Conservation (phyloP, 129 eudicot genomes). For the Centella asiatica region DNA sequence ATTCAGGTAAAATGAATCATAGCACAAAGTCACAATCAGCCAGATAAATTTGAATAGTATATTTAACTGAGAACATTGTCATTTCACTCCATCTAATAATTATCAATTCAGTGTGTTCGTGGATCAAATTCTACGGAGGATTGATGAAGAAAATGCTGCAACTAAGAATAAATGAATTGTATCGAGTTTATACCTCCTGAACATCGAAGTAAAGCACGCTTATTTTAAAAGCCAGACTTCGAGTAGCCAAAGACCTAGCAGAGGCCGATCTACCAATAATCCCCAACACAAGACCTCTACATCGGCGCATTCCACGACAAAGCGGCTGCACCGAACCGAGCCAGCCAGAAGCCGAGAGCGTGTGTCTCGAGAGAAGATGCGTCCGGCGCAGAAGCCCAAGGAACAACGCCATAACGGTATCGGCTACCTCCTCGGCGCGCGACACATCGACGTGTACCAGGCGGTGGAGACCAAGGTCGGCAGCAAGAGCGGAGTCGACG, state of each 20-base stretch:
- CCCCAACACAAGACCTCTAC: slow-evolving; percentile 89
- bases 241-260: slow-evolving; percentile 73
- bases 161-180: too few relatives aligned
- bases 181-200: slow-evolving; percentile 39
- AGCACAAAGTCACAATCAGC: too few relatives aligned
- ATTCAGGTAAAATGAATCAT: too few relatives aligned
- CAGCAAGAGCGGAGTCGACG: slow-evolving; percentile 80
- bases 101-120: too few relatives aligned
- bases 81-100: too few relatives aligned
- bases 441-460: slow-evolving; percentile 89
- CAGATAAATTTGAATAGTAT: too few relatives aligned
- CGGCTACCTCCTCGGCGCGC: slow-evolving; percentile 94
- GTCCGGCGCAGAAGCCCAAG: slow-evolving; percentile 82
- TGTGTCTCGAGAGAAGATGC: slow-evolving; percentile 71
- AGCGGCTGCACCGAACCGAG: slow-evolving; percentile 95
- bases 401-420: slow-evolving; percentile 88
- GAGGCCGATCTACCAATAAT: slow-evolving; percentile 88
- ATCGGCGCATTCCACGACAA: slow-evolving; percentile 95
- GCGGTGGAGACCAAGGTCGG: slow-evolving; percentile 68
- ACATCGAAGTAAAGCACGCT: slow-evolving; percentile 90
- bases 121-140: too few relatives aligned
- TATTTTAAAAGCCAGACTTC: slow-evolving; percentile 94
- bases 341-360: slow-evolving; percentile 94
- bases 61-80: too few relatives aligned
- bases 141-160: too few relatives aligned